Base-by-base conservation (phyloP, 441 rosid genomes). In the Corymbia calophylla region DNA sequence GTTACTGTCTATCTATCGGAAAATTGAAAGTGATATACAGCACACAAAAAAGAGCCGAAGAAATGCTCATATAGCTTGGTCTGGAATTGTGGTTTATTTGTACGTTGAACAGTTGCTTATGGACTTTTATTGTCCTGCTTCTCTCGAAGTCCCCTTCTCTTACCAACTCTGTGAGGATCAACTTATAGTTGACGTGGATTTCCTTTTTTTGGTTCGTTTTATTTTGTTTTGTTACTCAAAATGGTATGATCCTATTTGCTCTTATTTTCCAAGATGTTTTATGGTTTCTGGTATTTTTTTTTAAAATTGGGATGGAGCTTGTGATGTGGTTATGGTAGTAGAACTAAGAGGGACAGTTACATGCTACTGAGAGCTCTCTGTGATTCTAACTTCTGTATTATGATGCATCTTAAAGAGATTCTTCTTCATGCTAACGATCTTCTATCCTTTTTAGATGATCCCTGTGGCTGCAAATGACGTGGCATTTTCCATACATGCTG, bases 391-490 rank as follows among this genome's bases (percentile, higher is more conserved):
- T 53, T 14, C 23, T 77, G 53, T 31, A 84, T 9, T 5, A 77
- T n/a, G 60, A 64, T 84, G 47, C 62, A 48, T 25, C 73, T 56
- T 27, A 80, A 56, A 88, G 48, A n/a, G 89, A 88, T 56, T 88
- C 32, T 80, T 44, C 55, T 47, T 88, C 84, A 55, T 87, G 87
- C 89, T 54, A 68, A 88, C 8, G 13, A 35, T 23, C 80, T 89
- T 55, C 47, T 58, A 47, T 54, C 90, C 88, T 44, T 86, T 91
- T 89, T 95, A 97, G 99, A 98, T 98, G 99, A 96, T 98, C 89
- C 99, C 99, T 1, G 99, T 98, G 32, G 99, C 99, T 91, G 96
- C 98, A 70, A 97, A 96, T 92, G 99, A 97, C 91, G 99, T 98
- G 89, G 99, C 99, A 7, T 97, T 98, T 91, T 98, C 99, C 56